Conservation (phyloP, 2,329 filamentous ascomycete species). For the Grosmannia huntii region DNA sequence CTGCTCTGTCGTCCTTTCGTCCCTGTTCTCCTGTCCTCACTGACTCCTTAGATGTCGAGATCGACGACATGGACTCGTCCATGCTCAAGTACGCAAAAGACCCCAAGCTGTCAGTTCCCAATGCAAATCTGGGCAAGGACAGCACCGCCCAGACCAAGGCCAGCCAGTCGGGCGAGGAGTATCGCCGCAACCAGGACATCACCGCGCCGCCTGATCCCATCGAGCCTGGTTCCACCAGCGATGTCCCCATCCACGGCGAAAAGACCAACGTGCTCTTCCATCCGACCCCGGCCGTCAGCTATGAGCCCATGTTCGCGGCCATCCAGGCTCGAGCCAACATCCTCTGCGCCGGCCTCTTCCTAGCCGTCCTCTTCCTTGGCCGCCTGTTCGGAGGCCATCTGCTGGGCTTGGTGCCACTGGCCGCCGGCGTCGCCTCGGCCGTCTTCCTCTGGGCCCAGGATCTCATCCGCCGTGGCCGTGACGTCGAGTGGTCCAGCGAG, state of each 20-base stretch:
- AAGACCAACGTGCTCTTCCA: conserved; percentile 96
- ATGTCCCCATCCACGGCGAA: conserved; percentile 90
- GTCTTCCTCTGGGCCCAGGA: conserved; percentile 88
- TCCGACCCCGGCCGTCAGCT: conserved; percentile 80
- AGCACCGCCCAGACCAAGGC: conserved; percentile 61
- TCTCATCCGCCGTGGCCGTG: conserved; percentile 66
- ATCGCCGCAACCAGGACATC: conserved; percentile 74
- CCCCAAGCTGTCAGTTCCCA: conserved; percentile 71
- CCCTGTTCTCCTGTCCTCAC: too few relatives aligned
- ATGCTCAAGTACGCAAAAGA: conserved; percentile 59
- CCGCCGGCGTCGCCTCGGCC: conserved; percentile 57
- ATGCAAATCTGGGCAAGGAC: conserved; percentile 70
- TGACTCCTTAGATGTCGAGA: conserved; percentile 49
- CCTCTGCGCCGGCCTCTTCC: conserved; percentile 57
- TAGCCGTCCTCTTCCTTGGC: conserved; percentile 64
- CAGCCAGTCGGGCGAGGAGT: conserved; percentile 62
- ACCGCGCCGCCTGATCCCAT: conserved; percentile 85
- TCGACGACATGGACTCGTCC: conserved; percentile 53
- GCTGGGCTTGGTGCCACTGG: conserved; percentile 63
- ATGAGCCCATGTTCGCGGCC: conserved; percentile 71
- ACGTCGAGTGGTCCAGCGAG: conserved; percentile 81
- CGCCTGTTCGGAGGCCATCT: conserved; percentile 68
- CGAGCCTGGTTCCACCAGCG: conserved; percentile 68
- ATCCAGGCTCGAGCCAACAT: conserved; percentile 64
- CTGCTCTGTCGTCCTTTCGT: neutral